A percentile compares a stretch with the other conserved stretches of the same genome.
These are phyloP conservation scores for Fusarium sarcochroum DNA, from an alignment of 2,329 filamentous ascomycete species.

Conservation along the genomic window DNA sequence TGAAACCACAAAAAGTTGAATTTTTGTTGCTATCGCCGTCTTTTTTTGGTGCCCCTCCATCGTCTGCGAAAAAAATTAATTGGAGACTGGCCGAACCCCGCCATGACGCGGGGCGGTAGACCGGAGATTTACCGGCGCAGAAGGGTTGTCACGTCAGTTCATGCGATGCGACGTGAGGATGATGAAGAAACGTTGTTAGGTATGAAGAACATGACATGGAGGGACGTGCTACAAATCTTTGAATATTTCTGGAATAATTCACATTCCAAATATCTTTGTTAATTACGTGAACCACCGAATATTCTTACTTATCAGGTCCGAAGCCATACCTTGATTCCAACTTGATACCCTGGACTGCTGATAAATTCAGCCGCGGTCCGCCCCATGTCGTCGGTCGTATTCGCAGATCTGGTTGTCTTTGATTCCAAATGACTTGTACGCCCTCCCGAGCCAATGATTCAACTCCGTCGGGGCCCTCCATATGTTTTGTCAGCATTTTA, in stretches of 20 bases:
- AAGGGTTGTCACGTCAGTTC: background rate
- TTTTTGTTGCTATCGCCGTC: conserved; percentile 25
- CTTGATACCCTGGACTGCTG: conserved; percentile 25
- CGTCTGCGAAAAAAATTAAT: conserved; percentile 32
- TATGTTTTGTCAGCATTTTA: conserved; percentile 41
- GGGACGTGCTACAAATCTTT: background rate
- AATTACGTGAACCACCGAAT: too few species aligned
- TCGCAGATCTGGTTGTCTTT: conserved; percentile 22
- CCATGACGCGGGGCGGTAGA: conserved; percentile 38
- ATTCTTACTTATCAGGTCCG: background rate
- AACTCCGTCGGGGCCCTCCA: conserved; percentile 1
- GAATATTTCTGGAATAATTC: rapidly evolving
- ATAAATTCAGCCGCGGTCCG: conserved; percentile 27
- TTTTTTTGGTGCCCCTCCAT: conserved; percentile 44
- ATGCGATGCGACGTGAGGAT: too few species aligned
- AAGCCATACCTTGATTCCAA: conserved; percentile 6
- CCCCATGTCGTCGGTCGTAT: conserved; percentile 33
- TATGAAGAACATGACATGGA: background rate
- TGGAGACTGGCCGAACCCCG: conserved; percentile 39
- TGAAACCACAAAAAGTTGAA: conserved; percentile 30
- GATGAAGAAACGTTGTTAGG: too few species aligned
- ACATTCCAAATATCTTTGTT: too few species aligned
- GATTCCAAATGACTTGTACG: conserved; percentile 37
- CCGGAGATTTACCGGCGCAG: conserved; percentile 40
- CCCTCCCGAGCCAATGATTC: background rate